These are phyloP conservation scores for Trichoderma semiorbis DNA, from an alignment of 2,329 filamentous ascomycete genomes.

Conservation along the genomic window DNA sequence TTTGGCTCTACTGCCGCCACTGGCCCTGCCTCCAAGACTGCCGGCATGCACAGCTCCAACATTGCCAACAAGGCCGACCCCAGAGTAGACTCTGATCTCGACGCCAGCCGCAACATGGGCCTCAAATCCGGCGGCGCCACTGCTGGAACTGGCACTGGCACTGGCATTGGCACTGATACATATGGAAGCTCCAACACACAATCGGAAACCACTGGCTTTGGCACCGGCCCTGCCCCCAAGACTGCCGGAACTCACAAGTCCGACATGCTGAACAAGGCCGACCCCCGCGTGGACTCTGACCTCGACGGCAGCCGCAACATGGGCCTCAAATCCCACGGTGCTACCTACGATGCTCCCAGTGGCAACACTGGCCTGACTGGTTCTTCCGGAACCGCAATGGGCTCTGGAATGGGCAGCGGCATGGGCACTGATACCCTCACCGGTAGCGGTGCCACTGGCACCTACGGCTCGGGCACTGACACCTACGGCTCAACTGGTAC, in stretches of 20 bases:
- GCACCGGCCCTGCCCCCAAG: slow-evolving; percentile 7
- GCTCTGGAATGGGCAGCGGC: slow-evolving; percentile 32
- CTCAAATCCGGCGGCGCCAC: slow-evolving; percentile 19
- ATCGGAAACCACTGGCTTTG: neutral
- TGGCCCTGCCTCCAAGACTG: slow-evolving; percentile 24
- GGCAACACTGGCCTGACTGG: slow-evolving; percentile 20
- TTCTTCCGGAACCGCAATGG: slow-evolving; percentile 32
- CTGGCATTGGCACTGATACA: neutral
- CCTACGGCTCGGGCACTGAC: slow-evolving; percentile 16
- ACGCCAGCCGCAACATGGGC: slow-evolving; percentile 32
- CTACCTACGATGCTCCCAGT: neutral
- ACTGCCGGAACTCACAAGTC: slow-evolving; percentile 39
- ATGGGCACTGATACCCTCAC: slow-evolving; percentile 25
- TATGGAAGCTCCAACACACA: neutral
- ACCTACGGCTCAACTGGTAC: slow-evolving; percentile 17
- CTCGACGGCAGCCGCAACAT: slow-evolving; percentile 37
- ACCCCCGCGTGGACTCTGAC: slow-evolving; percentile 55
- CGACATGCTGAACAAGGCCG: slow-evolving; percentile 46
- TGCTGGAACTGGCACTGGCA: slow-evolving; percentile 7
- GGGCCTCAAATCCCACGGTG: slow-evolving; percentile 22
- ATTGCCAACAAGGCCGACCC: slow-evolving; percentile 51
- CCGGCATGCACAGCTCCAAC: slow-evolving; percentile 45
- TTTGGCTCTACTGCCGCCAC: slow-evolving; percentile 20
- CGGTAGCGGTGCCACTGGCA: slow-evolving; percentile 23
- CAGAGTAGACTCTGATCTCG: slow-evolving; percentile 52